These are phyloP conservation scores for Cruciata laevipes DNA, from an alignment of 257 asterid species.

Conservation along the genomic window DNA sequence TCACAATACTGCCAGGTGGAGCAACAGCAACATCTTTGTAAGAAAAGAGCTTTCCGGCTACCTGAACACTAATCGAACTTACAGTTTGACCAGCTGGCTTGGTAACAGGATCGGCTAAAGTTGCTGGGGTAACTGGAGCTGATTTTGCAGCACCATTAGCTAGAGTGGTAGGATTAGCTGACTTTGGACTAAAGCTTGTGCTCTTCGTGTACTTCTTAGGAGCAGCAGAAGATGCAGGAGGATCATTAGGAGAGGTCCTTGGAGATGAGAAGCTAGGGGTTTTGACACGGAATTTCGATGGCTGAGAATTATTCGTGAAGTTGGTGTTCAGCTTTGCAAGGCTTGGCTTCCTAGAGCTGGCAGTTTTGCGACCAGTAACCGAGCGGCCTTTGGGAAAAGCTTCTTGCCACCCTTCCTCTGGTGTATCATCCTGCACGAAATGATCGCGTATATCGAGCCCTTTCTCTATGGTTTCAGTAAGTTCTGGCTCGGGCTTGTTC, in stretches of 20 bases:
- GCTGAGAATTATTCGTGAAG: conserved; percentile 45
- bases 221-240: conserved; percentile 35
- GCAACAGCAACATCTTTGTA: conserved; percentile 96
- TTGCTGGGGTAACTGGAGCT: conserved; percentile 39
- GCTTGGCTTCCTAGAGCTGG: conserved; percentile 51
- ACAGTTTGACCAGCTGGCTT: conserved; percentile 46
- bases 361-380: conserved; percentile 47
- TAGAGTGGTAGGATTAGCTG: conserved; percentile 28
- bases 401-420: conserved; percentile 96
- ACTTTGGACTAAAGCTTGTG: conserved; percentile 36
- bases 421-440: conserved; percentile 48
- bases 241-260: conserved; percentile 43
- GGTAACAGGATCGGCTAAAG: conserved; percentile 50
- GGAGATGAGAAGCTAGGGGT: conserved; percentile 29
- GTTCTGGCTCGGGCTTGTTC: conserved; percentile 36
- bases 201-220: conserved; percentile 36
- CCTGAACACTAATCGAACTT: conserved; percentile 58
- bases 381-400: conserved; percentile 75
- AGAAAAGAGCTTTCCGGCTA: conserved; percentile 67
- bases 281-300: conserved; percentile 43
- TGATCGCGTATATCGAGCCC: conserved; percentile 34
- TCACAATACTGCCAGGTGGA: conserved; percentile 91
- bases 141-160: conserved; percentile 33
- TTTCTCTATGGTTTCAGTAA: conserved; percentile 31
- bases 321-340: conserved; percentile 67